phyloP scores from a whole-genome alignment of 2,329 filamentous ascomycete species.

The Ceratocystis alfenasii region DNA sequence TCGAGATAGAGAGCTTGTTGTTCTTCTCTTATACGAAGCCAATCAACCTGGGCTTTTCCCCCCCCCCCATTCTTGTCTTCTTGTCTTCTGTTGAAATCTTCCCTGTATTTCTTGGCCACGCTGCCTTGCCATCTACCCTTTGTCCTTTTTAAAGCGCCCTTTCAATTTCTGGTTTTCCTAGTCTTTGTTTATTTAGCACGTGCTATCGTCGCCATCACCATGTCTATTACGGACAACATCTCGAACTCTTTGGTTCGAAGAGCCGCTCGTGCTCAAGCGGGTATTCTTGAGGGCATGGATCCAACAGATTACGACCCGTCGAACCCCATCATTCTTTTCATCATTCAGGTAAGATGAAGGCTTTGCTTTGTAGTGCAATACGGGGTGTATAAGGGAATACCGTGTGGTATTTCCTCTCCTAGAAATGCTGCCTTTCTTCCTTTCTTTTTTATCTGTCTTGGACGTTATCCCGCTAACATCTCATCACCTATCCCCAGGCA shows the following conservation, averaged over 20 bases:
- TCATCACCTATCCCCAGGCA: slow-evolving; percentile 26
- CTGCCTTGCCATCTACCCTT: neutral
- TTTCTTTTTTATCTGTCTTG: neutral
- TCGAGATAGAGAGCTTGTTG: neutral
- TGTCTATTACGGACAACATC: slow-evolving; percentile 27
- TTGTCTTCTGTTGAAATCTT: neutral
- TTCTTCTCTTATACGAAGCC: neutral
- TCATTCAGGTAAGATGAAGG: slow-evolving; percentile 47
- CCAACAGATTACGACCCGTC: slow-evolving; percentile 56
- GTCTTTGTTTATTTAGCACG: no score
- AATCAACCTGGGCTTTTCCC: no score
- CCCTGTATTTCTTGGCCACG: neutral
- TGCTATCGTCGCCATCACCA: slow-evolving; percentile 18
- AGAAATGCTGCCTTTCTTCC: neutral
- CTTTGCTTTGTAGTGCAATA: neutral
- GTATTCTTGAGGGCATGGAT: slow-evolving; percentile 59
- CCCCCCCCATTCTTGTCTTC: neutral
- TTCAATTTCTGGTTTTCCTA: no score
- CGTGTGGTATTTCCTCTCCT: no score
- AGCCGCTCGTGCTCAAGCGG: slow-evolving; percentile 36
- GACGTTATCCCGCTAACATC: slow-evolving; percentile 13
- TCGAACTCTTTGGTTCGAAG: slow-evolving; percentile 24
- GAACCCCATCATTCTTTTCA: slow-evolving; percentile 64
- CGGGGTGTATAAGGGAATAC: neutral
- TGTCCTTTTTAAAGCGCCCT: neutral